phyloP scores from a whole-genome alignment of 805 yeast genomes.

The Suhomyces faveliae region DNA sequence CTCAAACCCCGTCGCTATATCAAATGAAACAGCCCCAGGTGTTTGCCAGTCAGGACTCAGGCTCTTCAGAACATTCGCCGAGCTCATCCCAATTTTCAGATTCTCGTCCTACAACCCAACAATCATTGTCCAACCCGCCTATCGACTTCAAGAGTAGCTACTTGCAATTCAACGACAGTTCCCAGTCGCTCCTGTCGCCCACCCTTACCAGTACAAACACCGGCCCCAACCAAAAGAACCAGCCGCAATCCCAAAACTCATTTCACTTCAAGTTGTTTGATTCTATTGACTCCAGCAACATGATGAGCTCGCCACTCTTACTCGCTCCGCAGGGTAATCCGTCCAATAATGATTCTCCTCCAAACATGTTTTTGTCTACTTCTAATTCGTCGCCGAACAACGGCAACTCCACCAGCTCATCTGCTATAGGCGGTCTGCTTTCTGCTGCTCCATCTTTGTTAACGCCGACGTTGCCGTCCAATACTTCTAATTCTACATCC shows the following conservation, averaged over 20 bases:
- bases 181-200: conserved; percentile 17
- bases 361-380: conserved; percentile 19
- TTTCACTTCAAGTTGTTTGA: conserved; percentile 19
- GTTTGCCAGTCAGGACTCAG: not conserved
- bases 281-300: conserved; percentile 8
- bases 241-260: conserved; percentile 10
- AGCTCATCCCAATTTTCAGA: conserved; percentile 2
- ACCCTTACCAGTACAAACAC: conserved; percentile 4
- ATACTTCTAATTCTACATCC: conserved; percentile 5
- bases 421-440: not conserved
- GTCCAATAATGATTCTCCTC: conserved; percentile 21
- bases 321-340: conserved; percentile 18
- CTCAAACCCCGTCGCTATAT: conserved; percentile 1
- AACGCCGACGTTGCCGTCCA: conserved; percentile 15
- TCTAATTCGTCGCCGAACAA: conserved; percentile 1
- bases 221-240: not conserved
- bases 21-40: conserved; percentile 3
- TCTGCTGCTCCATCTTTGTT: not conserved
- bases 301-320: conserved; percentile 20
- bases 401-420: not conserved
- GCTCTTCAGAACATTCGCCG: not conserved
- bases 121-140: not conserved
- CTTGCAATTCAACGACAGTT: conserved; percentile 17
- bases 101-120: not conserved
- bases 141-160: conserved; percentile 17